Evolutionary conservation across 108 stramenopile genomes (phyloP).

Genomic region (Schizochytrium sp.): DNA sequence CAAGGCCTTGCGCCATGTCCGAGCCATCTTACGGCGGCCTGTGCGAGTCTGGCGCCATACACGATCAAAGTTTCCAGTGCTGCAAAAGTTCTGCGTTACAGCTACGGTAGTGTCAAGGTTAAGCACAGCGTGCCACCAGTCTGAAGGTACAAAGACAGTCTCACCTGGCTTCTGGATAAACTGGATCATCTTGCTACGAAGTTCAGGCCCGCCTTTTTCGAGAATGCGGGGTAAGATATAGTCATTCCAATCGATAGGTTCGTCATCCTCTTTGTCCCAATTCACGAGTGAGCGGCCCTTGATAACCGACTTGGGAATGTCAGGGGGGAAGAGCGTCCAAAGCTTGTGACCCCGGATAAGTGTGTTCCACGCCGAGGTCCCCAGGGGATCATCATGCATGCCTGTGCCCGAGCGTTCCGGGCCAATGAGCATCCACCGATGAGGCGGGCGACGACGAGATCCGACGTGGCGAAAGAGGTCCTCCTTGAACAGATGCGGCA

Average conservation of each 20-base stretch:
- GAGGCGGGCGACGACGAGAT: constrained; percentile 92
- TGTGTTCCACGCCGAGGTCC: constrained; percentile 98
- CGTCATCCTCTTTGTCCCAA: constrained; percentile 88
- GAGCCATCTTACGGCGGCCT: constrained; percentile 93
- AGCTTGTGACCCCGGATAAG: constrained; percentile 90
- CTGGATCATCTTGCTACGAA: constrained; percentile 79
- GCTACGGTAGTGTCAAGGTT: constrained; percentile 95
- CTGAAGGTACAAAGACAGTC: constrained; percentile 93
- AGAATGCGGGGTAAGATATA: constrained; percentile 55
- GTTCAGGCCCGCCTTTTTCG: constrained; percentile 62
- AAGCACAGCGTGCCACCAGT: constrained; percentile 98
- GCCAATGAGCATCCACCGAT: constrained; percentile 95
- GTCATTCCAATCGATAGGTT: constrained; percentile 80
- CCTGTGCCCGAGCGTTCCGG: constrained; percentile 90
- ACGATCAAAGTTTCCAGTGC: constrained; percentile 87
- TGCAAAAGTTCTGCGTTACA: constrained; percentile 96
- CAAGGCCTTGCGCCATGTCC: constrained; percentile 78
- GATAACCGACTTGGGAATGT: constrained; percentile 83
- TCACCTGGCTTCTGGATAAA: constrained; percentile 97
- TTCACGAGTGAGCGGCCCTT: constrained; percentile 83
- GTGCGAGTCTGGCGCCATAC: constrained; percentile 92
- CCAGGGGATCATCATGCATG: constrained; percentile 96
- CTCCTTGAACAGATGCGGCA: constrained; percentile 90
- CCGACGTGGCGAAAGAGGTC: constrained; percentile 92
- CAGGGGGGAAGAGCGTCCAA: constrained; percentile 97